Evolutionary conservation across 176 grass and related monocot species (phyloP).

Genomic region (sorghum (Sorghum bicolor)): DNA sequence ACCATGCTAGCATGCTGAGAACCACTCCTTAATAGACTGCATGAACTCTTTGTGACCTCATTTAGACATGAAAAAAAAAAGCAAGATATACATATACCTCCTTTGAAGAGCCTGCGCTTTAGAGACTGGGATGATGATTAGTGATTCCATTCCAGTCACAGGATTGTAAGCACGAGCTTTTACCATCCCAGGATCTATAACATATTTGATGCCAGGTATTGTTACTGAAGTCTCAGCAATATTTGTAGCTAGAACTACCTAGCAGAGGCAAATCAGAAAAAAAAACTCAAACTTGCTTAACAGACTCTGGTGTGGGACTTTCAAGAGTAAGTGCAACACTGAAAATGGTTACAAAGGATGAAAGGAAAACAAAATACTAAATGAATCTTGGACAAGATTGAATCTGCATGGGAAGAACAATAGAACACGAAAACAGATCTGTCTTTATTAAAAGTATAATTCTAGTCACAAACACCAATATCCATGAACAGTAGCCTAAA

Average conservation of each 20-base stretch:
- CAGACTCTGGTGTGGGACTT: not conserved
- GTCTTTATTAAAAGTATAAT: not conserved
- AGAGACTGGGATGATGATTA: conserved; percentile 79
- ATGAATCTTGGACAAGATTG: conserved; percentile 2
- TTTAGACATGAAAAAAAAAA: not conserved
- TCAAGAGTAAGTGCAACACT: not conserved
- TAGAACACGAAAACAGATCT: not conserved
- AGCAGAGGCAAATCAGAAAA: conserved; percentile 16
- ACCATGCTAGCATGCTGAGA: not conserved
- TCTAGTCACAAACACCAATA: not conserved
- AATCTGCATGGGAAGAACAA: conserved; percentile 20
- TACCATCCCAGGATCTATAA: conserved; percentile 91
- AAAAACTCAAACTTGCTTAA: not conserved
- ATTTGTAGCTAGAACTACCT: conserved; percentile 99
- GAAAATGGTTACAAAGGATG: not conserved
- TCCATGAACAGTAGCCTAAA: not conserved
- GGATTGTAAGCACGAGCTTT: conserved; percentile 97
- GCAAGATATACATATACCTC: conserved; percentile 41
- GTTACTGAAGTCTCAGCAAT: conserved; percentile 98
- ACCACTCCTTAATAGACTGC: not conserved
- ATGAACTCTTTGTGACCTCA: not conserved
- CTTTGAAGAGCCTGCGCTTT: conserved; percentile 98
- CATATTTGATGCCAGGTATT: conserved; percentile 98
- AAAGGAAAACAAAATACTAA: not conserved
- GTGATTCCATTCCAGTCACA: conserved; percentile 89